A percentile compares a stretch with the other conserved stretches of the same genome.
Evolutionary conservation across 768 basidiomycete species (phyloP).

Genomic region (Collybia nuda): DNA sequence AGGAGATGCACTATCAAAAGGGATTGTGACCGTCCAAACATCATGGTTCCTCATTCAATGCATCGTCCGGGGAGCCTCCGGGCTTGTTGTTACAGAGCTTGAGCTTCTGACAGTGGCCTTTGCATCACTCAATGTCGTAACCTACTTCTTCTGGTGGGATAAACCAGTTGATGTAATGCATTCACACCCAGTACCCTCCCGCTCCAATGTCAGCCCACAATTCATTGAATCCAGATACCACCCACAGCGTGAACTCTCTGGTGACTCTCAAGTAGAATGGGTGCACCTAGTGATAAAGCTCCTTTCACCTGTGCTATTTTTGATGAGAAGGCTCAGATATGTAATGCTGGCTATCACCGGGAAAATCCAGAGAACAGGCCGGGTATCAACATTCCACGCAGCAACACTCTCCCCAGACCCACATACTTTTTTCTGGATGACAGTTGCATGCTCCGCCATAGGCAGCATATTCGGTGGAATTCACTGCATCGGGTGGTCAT

Average conservation of each 20-base stretch:
- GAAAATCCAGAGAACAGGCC: neutral
- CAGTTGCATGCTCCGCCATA: neutral
- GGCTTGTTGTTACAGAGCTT: neutral
- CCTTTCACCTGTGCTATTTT: too few species aligned
- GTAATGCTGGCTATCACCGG: neutral
- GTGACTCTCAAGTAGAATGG: neutral
- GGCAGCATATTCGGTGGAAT: neutral
- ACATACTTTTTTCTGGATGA: neutral
- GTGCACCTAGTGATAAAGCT: slow-evolving; percentile 1
- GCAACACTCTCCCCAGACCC: neutral
- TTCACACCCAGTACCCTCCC: neutral
- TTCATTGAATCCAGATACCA: neutral
- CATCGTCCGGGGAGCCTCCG: neutral
- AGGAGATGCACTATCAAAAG: neutral
- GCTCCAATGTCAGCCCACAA: too few species aligned
- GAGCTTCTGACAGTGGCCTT: neutral
- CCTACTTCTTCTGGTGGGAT: neutral
- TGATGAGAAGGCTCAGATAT: too few species aligned
- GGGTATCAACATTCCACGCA: neutral
- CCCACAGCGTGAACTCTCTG: neutral
- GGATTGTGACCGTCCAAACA: neutral
- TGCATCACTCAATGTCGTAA: neutral
- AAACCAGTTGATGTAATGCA: neutral
- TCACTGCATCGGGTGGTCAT: neutral
- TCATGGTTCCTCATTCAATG: neutral